These are phyloP conservation scores for Aegilops longissima DNA, from an alignment of 176 grass and related monocot species.

Conservation along the genomic window DNA sequence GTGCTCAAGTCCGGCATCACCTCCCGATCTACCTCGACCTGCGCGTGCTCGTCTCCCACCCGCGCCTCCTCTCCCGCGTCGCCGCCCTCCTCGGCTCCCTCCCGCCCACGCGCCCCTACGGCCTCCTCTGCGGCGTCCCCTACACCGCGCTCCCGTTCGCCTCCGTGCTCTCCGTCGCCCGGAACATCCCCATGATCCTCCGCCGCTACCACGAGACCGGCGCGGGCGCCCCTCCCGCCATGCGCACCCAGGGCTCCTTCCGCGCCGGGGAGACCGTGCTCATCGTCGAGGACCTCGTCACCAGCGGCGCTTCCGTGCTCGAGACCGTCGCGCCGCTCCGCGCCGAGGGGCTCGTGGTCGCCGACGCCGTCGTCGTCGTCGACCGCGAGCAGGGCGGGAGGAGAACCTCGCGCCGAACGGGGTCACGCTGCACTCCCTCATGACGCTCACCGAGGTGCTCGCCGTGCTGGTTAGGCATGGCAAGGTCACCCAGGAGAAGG, in stretches of 20 bases:
- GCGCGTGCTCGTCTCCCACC: constrained; percentile 78
- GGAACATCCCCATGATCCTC: constrained; percentile 73
- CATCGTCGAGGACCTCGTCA: constrained; percentile 79
- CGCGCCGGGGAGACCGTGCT: constrained; percentile 43
- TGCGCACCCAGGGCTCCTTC: constrained; percentile 52
- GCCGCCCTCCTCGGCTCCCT: constrained; percentile 61
- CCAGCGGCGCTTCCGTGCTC: constrained; percentile 70
- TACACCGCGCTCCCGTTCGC: constrained; percentile 94
- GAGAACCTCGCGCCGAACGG: constrained; percentile 57
- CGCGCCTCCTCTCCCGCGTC: constrained; percentile 58
- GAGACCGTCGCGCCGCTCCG: constrained; percentile 58
- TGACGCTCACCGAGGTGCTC: constrained; percentile 59
- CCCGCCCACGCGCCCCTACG: constrained; percentile 46
- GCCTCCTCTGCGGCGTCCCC: constrained; percentile 86
- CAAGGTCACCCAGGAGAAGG: constrained; percentile 51
- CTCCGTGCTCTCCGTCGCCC: constrained; percentile 57
- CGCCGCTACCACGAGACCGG: constrained; percentile 61
- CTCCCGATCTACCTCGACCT: constrained; percentile 98
- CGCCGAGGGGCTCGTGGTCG: constrained; percentile 41
- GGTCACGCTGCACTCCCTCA: constrained; percentile 47
- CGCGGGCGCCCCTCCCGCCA: background rate
- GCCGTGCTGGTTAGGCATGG: constrained; percentile 43
- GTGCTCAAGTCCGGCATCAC: constrained; percentile 90
- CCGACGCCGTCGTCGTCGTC: constrained; percentile 41
- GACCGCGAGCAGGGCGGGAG: constrained; percentile 68